Conservation (phyloP, 179 eudicot species). For the Carnegiea gigantea region DNA sequence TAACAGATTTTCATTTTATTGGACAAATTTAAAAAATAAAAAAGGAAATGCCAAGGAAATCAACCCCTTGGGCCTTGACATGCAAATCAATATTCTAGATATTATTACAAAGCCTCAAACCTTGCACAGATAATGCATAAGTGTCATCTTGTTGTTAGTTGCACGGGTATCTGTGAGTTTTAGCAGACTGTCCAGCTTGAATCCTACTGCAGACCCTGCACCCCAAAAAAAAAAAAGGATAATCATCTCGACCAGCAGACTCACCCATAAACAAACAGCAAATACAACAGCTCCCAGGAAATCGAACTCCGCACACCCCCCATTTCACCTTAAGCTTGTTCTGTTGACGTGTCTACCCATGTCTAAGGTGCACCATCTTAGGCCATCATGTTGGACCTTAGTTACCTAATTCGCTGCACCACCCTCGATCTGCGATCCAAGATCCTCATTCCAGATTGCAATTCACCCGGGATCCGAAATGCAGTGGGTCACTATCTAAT, state of each 20-base stretch:
- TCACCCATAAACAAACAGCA: constrained; percentile 12
- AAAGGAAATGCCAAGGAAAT: background rate
- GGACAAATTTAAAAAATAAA: background rate
- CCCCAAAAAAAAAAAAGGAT: background rate
- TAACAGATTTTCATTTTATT: too few relatives aligned
- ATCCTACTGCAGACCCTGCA: constrained; percentile 85
- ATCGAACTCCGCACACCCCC: background rate
- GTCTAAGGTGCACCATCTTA: background rate
- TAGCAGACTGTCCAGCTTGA: constrained; percentile 83
- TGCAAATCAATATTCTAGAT: background rate
- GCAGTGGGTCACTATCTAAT: too few relatives aligned
- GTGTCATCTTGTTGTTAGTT: constrained; percentile 83
- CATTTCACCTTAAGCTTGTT: background rate
- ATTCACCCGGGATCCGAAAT: too few relatives aligned
- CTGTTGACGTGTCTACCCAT: background rate
- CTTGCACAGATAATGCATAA: constrained; percentile 96
- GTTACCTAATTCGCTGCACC: too few relatives aligned
- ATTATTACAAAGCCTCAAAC: constrained; percentile 31
- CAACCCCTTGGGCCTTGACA: background rate
- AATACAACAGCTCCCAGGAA: background rate
- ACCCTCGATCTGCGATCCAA: too few relatives aligned
- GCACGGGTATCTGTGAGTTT: constrained; percentile 95
- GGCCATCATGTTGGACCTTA: background rate
- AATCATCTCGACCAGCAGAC: background rate
- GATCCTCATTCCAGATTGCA: too few relatives aligned